phyloP scores from a whole-genome alignment of 1,284 basidiomycete genomes.

The Leucoagaricus sp. region DNA sequence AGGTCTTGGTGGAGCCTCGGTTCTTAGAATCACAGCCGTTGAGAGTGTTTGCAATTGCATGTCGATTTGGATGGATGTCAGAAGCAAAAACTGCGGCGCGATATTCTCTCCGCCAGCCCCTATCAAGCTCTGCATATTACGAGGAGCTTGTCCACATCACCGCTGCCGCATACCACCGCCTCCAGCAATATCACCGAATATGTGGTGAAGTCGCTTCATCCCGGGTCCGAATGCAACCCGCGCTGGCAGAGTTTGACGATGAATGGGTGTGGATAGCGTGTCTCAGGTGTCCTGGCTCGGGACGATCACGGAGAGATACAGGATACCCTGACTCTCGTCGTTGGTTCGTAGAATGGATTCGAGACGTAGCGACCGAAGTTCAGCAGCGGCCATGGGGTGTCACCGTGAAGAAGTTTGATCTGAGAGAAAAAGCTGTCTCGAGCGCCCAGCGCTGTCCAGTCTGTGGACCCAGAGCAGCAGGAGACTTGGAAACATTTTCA shows the following conservation, averaged over 20 bases:
- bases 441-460: conserved; percentile 24
- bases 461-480: conserved; percentile 24
- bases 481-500: conserved; percentile 30
- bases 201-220: conserved; percentile 43
- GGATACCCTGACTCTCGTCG: conserved; percentile 23
- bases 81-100: conserved; percentile 46
- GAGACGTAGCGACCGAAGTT: conserved; percentile 26
- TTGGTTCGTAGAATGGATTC: conserved; percentile 35
- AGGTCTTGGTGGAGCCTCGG: conserved; percentile 28
- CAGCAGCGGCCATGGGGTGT: conserved; percentile 31
- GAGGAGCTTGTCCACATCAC: conserved; percentile 46
- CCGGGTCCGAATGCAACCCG: conserved; percentile 25
- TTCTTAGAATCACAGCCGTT: conserved; percentile 48
- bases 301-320: conserved; percentile 17
- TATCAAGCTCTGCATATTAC: conserved; percentile 34
- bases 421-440: conserved; percentile 23
- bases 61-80: conserved; percentile 41
- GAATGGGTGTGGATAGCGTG: conserved; percentile 31
- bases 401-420: conserved; percentile 29
- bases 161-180: conserved; percentile 44
- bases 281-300: conserved; percentile 22
- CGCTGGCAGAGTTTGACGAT: conserved; percentile 25
- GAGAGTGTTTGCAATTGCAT: conserved; percentile 54
- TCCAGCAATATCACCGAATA: conserved; percentile 44
- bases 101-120: conserved; percentile 42